phyloP scores from a whole-genome alignment of 1,284 basidiomycete species.

The Chalciporus sp. region DNA sequence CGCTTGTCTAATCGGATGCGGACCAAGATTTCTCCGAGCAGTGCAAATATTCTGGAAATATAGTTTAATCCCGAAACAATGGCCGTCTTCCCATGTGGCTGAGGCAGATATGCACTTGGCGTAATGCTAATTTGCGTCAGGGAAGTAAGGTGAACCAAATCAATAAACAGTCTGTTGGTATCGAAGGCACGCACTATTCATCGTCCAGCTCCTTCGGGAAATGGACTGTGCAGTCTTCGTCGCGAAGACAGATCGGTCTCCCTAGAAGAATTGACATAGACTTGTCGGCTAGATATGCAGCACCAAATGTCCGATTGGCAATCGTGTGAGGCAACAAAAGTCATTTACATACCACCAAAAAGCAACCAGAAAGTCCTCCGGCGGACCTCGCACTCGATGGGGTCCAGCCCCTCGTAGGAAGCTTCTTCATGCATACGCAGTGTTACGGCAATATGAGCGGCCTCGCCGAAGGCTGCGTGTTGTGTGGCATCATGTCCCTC shows the following conservation, averaged over 20 bases:
- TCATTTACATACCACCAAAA: conserved; percentile 66
- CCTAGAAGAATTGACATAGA: conserved; percentile 85
- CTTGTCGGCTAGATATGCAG: conserved; percentile 65
- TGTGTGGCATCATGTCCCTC: conserved; percentile 87
- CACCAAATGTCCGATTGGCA: not conserved
- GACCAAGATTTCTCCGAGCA: conserved; percentile 81
- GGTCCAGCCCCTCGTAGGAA: conserved; percentile 77
- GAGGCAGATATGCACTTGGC: conserved; percentile 74
- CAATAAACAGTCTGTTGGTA: conserved; percentile 35
- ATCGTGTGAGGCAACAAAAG: conserved; percentile 6
- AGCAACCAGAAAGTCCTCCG: conserved; percentile 84
- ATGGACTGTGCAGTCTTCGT: conserved; percentile 85
- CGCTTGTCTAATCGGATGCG: conserved; percentile 83
- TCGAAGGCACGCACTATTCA: conserved; percentile 66
- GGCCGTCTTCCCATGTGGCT: conserved; percentile 81
- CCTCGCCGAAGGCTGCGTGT: conserved; percentile 81
- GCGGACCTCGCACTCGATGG: conserved; percentile 82
- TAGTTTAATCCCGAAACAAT: conserved; percentile 86
- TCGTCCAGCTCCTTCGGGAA: conserved; percentile 85
- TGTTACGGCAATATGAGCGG: conserved; percentile 78
- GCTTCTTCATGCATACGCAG: conserved; percentile 83
- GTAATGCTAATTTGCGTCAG: conserved; percentile 61
- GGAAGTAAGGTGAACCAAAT: conserved; percentile 25
- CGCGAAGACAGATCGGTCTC: conserved; percentile 77
- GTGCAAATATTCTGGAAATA: conserved; percentile 80